Evolutionary conservation across 371 early-diverging fungal species (phyloP), one percentile per base, ranked within the genome.

Genomic region (Mortierella sp.): DNA sequence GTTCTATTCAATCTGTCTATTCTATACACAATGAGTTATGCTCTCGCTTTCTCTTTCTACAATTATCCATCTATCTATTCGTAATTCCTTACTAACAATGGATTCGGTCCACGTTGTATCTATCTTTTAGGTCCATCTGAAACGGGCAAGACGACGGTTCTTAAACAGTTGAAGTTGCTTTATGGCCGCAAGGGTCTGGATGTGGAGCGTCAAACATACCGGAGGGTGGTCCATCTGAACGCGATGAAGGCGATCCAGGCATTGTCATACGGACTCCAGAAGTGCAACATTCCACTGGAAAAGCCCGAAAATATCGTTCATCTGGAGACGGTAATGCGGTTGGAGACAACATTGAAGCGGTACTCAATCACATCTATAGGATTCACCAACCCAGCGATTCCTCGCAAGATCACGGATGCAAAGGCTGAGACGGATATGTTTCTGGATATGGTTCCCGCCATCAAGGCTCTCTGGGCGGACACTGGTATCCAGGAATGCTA

Each of bases 71-170:
- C 42, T 68, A 38, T 68, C 68, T 68, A 68, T 68, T 68, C 19
- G 38, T 10, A 68, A 42, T 65, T 10, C 14, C 44, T 24, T 68
- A 68, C 42, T 38, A 11, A 68, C 68, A 38, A 24, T 68, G 68
- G 38, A 68, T 68, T 42, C 44, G 68, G 3, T 24, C 42, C 42
- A 38, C 68, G 42, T 68, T 68, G 1, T 11, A 24, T 21, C 21
- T 1, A 42, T 73, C 34, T 21, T 54, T 7, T 76, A 90, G 90
- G 90, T 31, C 88, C 90, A 16, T 86, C 89, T 21, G 90, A 90
- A 72, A 88, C 89, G 60, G 90, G 90, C 44, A 90, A 90, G 84
- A 89, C 90, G 7, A 90, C 90, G 6, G 90, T 90, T 9, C 79
- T 90, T 26, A 90, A 90, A 73, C 90, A 90, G 52, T 44, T 90